phyloP scores from a whole-genome alignment of 257 asterid species.

The Nyctanthes arbortristis region DNA sequence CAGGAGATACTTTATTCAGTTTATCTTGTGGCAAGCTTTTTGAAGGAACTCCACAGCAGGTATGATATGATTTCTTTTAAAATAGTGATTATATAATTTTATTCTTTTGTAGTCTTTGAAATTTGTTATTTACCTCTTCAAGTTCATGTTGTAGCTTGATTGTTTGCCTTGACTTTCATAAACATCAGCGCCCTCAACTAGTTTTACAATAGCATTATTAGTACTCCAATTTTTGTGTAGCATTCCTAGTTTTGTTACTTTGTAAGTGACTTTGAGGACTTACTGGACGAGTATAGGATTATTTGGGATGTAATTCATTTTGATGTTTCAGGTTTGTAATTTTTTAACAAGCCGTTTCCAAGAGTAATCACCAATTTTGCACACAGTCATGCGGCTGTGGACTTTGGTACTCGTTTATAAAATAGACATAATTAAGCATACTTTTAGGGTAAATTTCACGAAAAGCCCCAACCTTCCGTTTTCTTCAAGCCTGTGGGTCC shows the following conservation, averaged over 20 bases:
- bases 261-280: background rate
- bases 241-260: background rate
- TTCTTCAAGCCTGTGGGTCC: too few relatives aligned
- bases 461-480: too few relatives aligned
- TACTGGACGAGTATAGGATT: background rate
- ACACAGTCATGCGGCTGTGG: too few relatives aligned
- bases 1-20: constrained; percentile 95
- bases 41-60: constrained; percentile 96
- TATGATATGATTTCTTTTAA: constrained; percentile 18
- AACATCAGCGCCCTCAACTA: background rate
- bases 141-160: background rate
- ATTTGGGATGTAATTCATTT: background rate
- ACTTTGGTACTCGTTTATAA: too few relatives aligned
- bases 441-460: too few relatives aligned
- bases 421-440: too few relatives aligned
- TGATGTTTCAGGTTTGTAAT: background rate
- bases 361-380: background rate
- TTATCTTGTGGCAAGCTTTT: constrained; percentile 95
- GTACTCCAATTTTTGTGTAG: background rate
- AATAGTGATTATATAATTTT: constrained; percentile 3
- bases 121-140: background rate
- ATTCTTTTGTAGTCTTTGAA: constrained; percentile 14
- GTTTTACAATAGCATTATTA: background rate
- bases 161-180: background rate
- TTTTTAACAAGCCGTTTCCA: background rate